phyloP scores from a whole-genome alignment of 129 eudicot genomes.

The Arctium lappa region DNA sequence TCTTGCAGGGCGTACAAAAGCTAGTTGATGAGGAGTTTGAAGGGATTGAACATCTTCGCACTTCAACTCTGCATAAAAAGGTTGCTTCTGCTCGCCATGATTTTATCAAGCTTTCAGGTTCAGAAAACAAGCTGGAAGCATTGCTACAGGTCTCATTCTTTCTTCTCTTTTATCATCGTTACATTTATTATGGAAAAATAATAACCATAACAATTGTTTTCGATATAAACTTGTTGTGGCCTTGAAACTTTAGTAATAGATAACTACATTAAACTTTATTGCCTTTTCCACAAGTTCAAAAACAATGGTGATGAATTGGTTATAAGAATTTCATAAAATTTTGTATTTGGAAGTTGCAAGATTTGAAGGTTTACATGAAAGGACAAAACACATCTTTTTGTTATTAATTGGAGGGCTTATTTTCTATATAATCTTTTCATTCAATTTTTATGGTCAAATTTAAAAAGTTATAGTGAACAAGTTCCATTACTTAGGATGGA shows the following conservation, averaged over 20 bases:
- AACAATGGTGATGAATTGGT: neutral
- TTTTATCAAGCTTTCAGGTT: constrained; percentile 82
- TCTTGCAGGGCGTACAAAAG: constrained; percentile 69
- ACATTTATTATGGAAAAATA: neutral
- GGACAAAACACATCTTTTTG: neutral
- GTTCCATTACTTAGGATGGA: neutral
- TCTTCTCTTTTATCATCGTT: neutral
- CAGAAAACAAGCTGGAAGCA: constrained; percentile 95
- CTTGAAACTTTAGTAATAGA: neutral
- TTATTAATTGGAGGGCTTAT: neutral
- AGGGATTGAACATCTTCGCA: constrained; percentile 87
- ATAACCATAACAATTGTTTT: neutral
- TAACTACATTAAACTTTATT: neutral
- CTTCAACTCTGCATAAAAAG: constrained; percentile 86
- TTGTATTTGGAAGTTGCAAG: neutral
- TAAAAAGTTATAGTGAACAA: neutral
- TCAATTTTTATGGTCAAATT: neutral
- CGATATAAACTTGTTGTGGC: neutral
- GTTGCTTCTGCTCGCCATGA: constrained; percentile 95
- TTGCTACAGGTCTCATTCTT: constrained; percentile 65
- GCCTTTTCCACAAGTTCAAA: neutral
- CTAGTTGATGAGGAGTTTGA: constrained; percentile 92
- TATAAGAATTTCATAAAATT: neutral
- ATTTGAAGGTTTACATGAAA: neutral
- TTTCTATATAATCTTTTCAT: neutral